phyloP scores from a whole-genome alignment of 2,329 filamentous ascomycete genomes.

The Cercospora berteroae region DNA sequence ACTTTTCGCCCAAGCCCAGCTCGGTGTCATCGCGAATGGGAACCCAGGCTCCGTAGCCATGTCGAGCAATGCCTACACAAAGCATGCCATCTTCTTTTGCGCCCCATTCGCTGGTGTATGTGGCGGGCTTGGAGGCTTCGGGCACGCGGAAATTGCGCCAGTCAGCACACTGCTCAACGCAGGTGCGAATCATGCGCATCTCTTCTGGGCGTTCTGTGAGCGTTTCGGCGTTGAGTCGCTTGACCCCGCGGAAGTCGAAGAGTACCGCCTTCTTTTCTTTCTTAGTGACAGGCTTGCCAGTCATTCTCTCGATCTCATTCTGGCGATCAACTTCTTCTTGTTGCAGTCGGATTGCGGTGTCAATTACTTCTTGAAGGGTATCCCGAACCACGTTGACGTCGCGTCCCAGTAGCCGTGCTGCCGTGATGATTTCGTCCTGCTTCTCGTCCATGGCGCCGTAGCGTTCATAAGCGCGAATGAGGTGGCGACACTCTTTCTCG shows the following conservation, averaged over 20 bases:
- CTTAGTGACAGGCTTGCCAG: constrained; percentile 81
- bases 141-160: constrained; percentile 79
- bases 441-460: constrained; percentile 90
- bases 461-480: constrained; percentile 85
- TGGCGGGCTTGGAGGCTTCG: constrained; percentile 87
- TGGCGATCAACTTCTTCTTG: constrained; percentile 68
- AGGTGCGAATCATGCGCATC: constrained; percentile 76
- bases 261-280: constrained; percentile 97
- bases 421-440: constrained; percentile 79
- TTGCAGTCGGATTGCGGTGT: constrained; percentile 66
- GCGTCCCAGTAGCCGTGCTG: constrained; percentile 79
- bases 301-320: constrained; percentile 63
- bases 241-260: constrained; percentile 89
- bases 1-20: constrained; percentile 80
- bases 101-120: constrained; percentile 90
- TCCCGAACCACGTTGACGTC: constrained; percentile 76
- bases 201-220: constrained; percentile 88
- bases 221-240: constrained; percentile 93
- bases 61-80: constrained; percentile 84
- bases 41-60: constrained; percentile 94
- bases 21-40: constrained; percentile 90
- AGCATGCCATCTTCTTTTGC: constrained; percentile 96
- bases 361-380: constrained; percentile 74
- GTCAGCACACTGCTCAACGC: constrained; percentile 64
- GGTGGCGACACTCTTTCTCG: constrained; percentile 88